Evolutionary conservation across 345 rosid genomes (phyloP), one percentile per base, ranked within the genome.

Genomic region (Turnera subulata): DNA sequence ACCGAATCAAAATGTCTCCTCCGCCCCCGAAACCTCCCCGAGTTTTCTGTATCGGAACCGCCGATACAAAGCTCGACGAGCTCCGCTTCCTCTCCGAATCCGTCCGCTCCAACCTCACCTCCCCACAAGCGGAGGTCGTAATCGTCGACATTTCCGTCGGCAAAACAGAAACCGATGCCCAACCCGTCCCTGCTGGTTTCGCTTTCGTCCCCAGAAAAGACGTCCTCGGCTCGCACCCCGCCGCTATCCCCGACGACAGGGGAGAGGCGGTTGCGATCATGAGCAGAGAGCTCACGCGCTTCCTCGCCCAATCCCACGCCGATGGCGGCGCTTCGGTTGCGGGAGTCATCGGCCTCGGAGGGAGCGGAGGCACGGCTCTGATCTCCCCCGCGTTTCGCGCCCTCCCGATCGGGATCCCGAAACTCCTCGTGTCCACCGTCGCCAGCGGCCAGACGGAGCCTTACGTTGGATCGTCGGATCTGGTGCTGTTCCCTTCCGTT

Each of bases 341-440:
- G 39, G 98, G 96, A 63, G 82, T 68, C 14, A 80, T 86, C 53
- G 96, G 96, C 7, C 71, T 89, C 25, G 98, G 98, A 13, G 96
- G 98, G 59, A 77, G 84, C 52, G 95, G 96, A 62, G 96, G 96
- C 56, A 92, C 98, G 3, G 86, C 91, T n/a, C 69, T 89, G 16
- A 48, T 86, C 26, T 76, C 98, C 1, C 65, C 83, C 0, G 85
- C 95, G n/a, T 88, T 92, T 53, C 77, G 76, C 59, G 76, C 79
- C 65, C 91, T 92, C 44, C 88, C 91, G 0, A 46, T 92, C 49
- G 93, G 96, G 23, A 48, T 83, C 22, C 96, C 98, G 1, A 92
- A 92, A 77, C 57, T 86, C 46, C 84, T 92, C 48, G 89, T 89
- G 21, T 89, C 98, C 0, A 89, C 96, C 52, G 98, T 92, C 26